Base-by-base conservation (phyloP, 2,329 filamentous ascomycete species). In the Clarireedia monteithiana region DNA sequence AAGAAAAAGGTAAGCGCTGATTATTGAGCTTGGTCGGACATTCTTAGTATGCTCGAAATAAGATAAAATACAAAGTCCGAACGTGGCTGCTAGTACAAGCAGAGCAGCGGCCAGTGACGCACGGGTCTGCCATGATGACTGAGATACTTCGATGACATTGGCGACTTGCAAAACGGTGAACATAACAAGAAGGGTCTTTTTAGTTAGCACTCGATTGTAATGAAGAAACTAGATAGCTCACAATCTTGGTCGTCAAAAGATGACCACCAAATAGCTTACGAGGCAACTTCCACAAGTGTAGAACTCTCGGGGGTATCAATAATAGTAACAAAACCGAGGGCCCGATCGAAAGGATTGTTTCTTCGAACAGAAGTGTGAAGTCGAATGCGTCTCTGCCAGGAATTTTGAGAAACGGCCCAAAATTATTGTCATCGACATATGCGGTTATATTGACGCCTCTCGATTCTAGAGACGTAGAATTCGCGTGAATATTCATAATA, bases 361-460 rank as follows among this genome's bases (percentile, higher is more conserved):
- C 63, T 51, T 67, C 65, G 44, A 67, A 67, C 0, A 66, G 47
- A 17, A 67, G 57, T 39, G 64, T 66, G 56, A 67, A 67, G 53
- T 66, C 62, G 30, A 66, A 65, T 23, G 58, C 57, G 20, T 12
- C 17, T 34, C 26, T 49, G 24, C 46, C 27, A 6, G 52, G 48
- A 10, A 48, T 10, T 2, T 34, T 42, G 10, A 59, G 12, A 5
- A 39, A 51, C 1, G 48, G 55, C 20, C 55, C 55, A 14, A 57
- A 48, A 14, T 26, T 57, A 45, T 40, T 36, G 36, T 57, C 56
- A 20, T 20, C 20, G 17, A 45, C 27, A 15, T 14, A 30, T 14
- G 34, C 9, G 10, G 36, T 51, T 44, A 10, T 9, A 20, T 51
- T 51, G 5, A 20, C 4, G 20, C 9, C 15, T 44, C 20, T 51